Evolutionary conservation across 129 eudicot genomes (phyloP), one percentile per base, ranked within the genome.

Genomic region (Helichrysum umbraculigerum): DNA sequence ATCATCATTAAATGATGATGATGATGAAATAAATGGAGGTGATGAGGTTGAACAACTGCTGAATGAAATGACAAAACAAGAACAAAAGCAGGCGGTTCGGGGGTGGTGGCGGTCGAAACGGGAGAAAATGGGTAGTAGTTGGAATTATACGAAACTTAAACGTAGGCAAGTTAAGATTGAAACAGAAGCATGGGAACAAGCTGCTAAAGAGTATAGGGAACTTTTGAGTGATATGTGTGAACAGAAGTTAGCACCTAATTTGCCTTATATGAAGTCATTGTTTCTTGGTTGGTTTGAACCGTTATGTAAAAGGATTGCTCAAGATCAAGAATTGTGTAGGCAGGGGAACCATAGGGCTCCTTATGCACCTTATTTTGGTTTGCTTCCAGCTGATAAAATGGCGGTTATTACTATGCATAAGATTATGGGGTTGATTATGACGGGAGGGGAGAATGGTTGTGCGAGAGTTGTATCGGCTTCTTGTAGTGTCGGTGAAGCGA

Each of bases 261-360:
- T 93, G 83, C 98, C 98, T 5, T 90, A 88, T 74, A 83, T 93
- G 87, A 93, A 90, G 84, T 90, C 93, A 5, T 87, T 93, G 82
- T 93, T 93, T 82, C 83, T 93, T 62, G 98, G 97, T 47, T 93
- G 98, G 98, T 93, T 86, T 81, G 97, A 93, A 71, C 98, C 98
- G 10, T 77, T 93, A 29, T 47, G 88, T 35, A 79, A 71, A 78
- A 87, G 76, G 85, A 90, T 93, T 80, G 84, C 58, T 29, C 83
- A 76, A 4, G 97, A 90, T 66, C 98, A 93, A 74, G 83, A 85
- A 33, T 17, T 83, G 25, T 86, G 83, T 59, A 79, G 85, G 74
- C 68, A 61, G 19, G 88, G 91, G 78, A 88, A 88, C 75, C 74
- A 37, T 67, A 93, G 66, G 70, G 79, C 86, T 17, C 80, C 89